Percentiles rank a stretch among this genome's conserved stretches.
Evolutionary conservation across 768 basidiomycete genomes (phyloP).

Genomic region (Suillus plorans): DNA sequence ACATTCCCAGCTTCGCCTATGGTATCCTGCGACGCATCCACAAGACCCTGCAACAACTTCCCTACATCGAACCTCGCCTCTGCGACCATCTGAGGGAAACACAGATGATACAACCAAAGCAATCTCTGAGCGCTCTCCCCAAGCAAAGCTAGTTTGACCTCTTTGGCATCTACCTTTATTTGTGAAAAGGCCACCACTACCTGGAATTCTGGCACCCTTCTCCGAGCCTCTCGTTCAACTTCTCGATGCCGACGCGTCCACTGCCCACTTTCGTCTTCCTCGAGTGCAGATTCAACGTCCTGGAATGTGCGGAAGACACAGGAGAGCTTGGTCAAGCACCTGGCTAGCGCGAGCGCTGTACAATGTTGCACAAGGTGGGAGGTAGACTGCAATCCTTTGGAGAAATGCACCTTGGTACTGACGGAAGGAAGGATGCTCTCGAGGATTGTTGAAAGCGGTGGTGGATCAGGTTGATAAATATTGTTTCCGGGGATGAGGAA

Average conservation of each 20-base stretch:
- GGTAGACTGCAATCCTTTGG: constrained; percentile 76
- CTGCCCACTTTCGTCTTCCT: constrained; percentile 65
- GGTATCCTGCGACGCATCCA: constrained; percentile 54
- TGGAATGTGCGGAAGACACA: constrained; percentile 49
- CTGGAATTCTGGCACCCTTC: constrained; percentile 82
- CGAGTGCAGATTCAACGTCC: constrained; percentile 52
- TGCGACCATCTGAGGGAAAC: constrained; percentile 68
- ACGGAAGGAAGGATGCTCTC: constrained; percentile 79
- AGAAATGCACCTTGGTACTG: constrained; percentile 68
- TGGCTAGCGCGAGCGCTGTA: constrained; percentile 73
- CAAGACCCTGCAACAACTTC: constrained; percentile 61
- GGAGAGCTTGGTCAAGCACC: constrained; percentile 72
- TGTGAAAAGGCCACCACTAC: constrained; percentile 85
- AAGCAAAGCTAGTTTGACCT: constrained; percentile 58
- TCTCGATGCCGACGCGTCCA: constrained; percentile 71
- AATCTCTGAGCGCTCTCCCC: constrained; percentile 80
- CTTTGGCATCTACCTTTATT: constrained; percentile 33
- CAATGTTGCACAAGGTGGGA: constrained; percentile 83
- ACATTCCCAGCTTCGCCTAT: constrained; percentile 39
- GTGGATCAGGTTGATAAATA: constrained; percentile 70
- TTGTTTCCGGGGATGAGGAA: constrained; percentile 53
- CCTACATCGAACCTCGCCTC: constrained; percentile 88
- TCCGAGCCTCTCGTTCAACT: constrained; percentile 71
- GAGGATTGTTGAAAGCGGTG: constrained; percentile 66
- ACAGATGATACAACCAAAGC: constrained; percentile 82